Percentiles rank a stretch among this genome's conserved stretches.
Evolutionary conservation across 352 stramenopile genomes (phyloP).

Genomic region (Hyphochytrium catenoides): DNA sequence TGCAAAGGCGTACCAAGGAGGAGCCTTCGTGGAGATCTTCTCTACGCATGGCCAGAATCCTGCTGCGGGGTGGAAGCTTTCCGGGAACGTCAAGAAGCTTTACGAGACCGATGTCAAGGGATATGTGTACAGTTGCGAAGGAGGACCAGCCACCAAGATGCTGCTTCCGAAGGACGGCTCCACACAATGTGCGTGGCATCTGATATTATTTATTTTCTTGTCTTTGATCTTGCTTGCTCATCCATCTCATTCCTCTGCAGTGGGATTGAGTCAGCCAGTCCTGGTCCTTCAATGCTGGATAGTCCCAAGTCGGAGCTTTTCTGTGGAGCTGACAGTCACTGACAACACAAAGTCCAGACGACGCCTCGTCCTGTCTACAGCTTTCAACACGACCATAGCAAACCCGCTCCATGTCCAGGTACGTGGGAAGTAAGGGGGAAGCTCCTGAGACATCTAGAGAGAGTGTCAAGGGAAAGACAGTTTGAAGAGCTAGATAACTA

Average conservation of each 20-base stretch:
- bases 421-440: no score
- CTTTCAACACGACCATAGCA: slow-evolving; percentile 31
- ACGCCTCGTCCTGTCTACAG: slow-evolving; percentile 41
- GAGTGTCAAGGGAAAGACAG: no score
- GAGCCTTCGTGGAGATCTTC: slow-evolving; percentile 48
- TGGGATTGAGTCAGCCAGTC: slow-evolving; percentile 43
- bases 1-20: no score
- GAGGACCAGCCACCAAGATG: slow-evolving; percentile 39
- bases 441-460: no score
- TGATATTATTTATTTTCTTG: no score
- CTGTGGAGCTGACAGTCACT: slow-evolving; percentile 40
- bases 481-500: no score
- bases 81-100: slow-evolving; percentile 40
- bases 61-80: slow-evolving; percentile 29
- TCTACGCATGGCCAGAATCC: slow-evolving; percentile 42
- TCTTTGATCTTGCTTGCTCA: no score
- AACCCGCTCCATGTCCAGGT: slow-evolving; percentile 11
- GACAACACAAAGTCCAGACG: slow-evolving; percentile 41
- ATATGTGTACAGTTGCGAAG: slow-evolving; percentile 46
- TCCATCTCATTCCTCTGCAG: no score
- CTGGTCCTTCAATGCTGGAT: slow-evolving; percentile 34
- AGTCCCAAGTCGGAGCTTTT: slow-evolving; percentile 30
- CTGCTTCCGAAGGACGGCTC: slow-evolving; percentile 30
- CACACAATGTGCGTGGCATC: slow-evolving; percentile 4
- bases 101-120: slow-evolving; percentile 53